Evolutionary conservation across 805 yeast species (phyloP).

Genomic region (Teunomyces lycoperdinae): DNA sequence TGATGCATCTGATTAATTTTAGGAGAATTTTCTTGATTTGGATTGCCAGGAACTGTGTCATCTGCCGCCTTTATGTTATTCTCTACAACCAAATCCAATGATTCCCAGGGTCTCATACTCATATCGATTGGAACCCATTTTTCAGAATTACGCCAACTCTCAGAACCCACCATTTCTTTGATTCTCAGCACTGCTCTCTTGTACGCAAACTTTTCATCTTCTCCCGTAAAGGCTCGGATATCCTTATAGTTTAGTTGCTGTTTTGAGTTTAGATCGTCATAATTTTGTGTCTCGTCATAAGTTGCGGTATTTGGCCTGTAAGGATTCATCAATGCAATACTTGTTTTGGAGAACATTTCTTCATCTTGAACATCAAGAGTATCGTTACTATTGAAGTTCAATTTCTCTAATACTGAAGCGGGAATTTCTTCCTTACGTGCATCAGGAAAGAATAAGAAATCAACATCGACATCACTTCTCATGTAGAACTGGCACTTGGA

Average conservation of each 20-base stretch:
- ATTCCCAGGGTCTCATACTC: slow-evolving; percentile 60
- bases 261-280: slow-evolving; percentile 1
- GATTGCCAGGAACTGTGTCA: background rate
- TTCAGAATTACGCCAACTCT: slow-evolving; percentile 45
- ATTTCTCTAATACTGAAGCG: slow-evolving; percentile 11
- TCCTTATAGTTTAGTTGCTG: slow-evolving; percentile 41
- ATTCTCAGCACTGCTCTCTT: slow-evolving; percentile 68
- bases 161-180: slow-evolving; percentile 54
- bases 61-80: background rate
- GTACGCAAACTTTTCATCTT: slow-evolving; percentile 73
- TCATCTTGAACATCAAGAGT: slow-evolving; percentile 53
- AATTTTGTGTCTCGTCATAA: slow-evolving; percentile 27
- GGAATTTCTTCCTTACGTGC: slow-evolving; percentile 12
- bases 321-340: slow-evolving; percentile 57
- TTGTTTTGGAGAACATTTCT: slow-evolving; percentile 67
- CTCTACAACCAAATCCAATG: background rate
- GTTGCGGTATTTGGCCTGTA: slow-evolving; percentile 68
- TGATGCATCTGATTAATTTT: slow-evolving; percentile 41
- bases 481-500: slow-evolving; percentile 59
- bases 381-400: slow-evolving; percentile 17
- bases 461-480: slow-evolving; percentile 48
- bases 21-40: slow-evolving; percentile 21
- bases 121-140: slow-evolving; percentile 57
- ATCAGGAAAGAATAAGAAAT: slow-evolving; percentile 63
- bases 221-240: slow-evolving; percentile 63